These are phyloP conservation scores for Exophiala dermatitidis DNA, from an alignment of 2,329 filamentous ascomycete species.

Conservation along the genomic window DNA sequence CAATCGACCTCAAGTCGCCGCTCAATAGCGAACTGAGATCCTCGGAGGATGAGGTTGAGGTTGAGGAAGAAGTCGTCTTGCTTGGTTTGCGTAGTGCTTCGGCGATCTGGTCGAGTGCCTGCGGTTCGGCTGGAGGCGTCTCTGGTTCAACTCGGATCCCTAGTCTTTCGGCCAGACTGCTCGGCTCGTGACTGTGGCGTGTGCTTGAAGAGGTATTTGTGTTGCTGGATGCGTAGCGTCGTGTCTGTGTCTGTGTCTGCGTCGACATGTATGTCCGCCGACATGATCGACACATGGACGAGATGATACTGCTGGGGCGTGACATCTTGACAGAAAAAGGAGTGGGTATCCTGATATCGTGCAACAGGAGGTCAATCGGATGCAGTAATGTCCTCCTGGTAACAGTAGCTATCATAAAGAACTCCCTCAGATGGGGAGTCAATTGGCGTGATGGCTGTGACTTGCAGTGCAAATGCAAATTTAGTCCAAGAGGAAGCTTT, in stretches of 20 bases:
- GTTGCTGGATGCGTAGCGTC: constrained; percentile 10
- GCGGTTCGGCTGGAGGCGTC: constrained; percentile 1
- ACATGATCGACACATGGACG: constrained; percentile 23
- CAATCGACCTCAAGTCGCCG: constrained; percentile 7
- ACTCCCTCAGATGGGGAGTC: no score
- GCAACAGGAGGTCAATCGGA: neutral
- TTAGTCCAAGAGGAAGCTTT: constrained; percentile 4
- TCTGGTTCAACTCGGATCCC: constrained; percentile 7
- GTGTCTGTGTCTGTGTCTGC: constrained; percentile 1
- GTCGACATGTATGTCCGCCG: constrained; percentile 6
- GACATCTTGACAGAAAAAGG: constrained; percentile 12
- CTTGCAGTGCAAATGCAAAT: no score
- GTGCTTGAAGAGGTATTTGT: neutral
- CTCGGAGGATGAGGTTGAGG: neutral
- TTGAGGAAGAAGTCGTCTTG: neutral
- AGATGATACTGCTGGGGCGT: constrained; percentile 6
- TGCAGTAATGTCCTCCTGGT: neutral
- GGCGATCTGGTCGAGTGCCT: constrained; percentile 2
- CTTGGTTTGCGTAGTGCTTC: constrained; percentile 5
- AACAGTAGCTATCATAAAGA: no score
- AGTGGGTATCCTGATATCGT: neutral
- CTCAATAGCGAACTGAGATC: neutral
- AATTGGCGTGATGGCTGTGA: neutral
- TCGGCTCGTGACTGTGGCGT: neutral
- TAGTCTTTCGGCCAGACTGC: constrained; percentile 10